phyloP scores from a whole-genome alignment of 2,329 filamentous ascomycete species.

The Aspergillus carbonarius region DNA sequence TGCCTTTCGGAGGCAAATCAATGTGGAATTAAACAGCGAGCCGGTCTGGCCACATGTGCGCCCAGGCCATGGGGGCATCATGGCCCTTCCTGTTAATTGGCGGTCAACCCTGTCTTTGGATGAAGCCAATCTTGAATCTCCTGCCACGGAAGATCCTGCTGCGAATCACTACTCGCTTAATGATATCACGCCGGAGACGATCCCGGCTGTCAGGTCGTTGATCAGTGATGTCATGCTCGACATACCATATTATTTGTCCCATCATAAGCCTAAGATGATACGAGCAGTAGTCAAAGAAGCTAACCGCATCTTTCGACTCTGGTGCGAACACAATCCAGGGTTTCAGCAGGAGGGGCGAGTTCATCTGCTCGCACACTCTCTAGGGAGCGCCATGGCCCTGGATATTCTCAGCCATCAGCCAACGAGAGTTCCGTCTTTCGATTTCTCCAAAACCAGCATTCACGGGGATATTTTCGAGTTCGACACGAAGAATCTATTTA shows the following conservation, averaged over 20 bases:
- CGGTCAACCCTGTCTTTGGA: constrained; percentile 84
- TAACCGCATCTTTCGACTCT: constrained; percentile 91
- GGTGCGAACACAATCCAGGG: constrained; percentile 89
- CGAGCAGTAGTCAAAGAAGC: constrained; percentile 83
- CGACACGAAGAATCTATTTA: constrained; percentile 83
- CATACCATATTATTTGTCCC: constrained; percentile 95
- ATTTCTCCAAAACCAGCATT: constrained; percentile 37
- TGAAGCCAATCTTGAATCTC: constrained; percentile 65
- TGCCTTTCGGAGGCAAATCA: constrained; percentile 79
- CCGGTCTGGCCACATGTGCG: constrained; percentile 74
- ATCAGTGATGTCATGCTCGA: constrained; percentile 98
- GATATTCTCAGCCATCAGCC: constrained; percentile 90
- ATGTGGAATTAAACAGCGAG: constrained; percentile 74
- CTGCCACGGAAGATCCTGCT: constrained; percentile 52
- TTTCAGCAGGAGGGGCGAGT: constrained; percentile 80
- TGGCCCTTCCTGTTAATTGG: constrained; percentile 96
- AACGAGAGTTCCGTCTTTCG: constrained; percentile 59
- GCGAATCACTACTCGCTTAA: constrained; percentile 68
- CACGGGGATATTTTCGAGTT: constrained; percentile 75
- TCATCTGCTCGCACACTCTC: constrained; percentile 87
- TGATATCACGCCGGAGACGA: constrained; percentile 87
- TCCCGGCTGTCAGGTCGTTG: constrained; percentile 87
- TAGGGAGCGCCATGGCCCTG: constrained; percentile 91
- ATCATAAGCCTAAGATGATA: constrained; percentile 95
- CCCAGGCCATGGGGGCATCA: constrained; percentile 78